Base-by-base conservation (phyloP, 2,329 filamentous ascomycete species). In the Pseudogymnoascus sp. region DNA sequence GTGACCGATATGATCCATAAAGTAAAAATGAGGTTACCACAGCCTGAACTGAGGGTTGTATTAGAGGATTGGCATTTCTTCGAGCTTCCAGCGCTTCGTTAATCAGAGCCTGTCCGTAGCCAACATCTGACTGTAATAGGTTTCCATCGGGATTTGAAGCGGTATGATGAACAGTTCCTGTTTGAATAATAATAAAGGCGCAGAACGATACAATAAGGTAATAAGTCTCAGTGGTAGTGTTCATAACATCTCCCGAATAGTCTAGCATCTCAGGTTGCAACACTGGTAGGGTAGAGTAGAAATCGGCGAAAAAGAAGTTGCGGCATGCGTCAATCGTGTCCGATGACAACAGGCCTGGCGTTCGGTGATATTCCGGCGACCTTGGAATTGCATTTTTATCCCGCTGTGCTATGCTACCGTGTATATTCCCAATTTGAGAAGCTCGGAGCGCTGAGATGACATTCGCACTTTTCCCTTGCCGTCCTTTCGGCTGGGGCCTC, bases 181-280 rank as follows among this genome's bases (percentile, higher is more conserved):
- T 53, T 53, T 53, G 47, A 20, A 53, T 53, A 20, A 53, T 53
- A 53, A 53, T 53, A 53, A 53, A 53, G 47, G 47, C 47, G 33
- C 47, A 53, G 33, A 53, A 53, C 20, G 47, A 53, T 53, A 53
- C 47, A 35, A 53, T 53, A 53, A 53, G 47, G n/a, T 53, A 53
- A 53, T 53, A 53, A 53, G 47, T 53, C 47, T 53, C 47, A 20
- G 47, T 53, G 15, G 47, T 53, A 53, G 47, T 53, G 47, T 18
- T 53, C 47, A 35, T 53, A 53, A 33, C 11, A 35, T 33, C 28
- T 3, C 28, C 47, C 11, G 47, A 53, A 53, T 53, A 53, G 28
- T 53, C 47, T 22, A 53, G 6, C 47, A 53, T 53, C 47, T 53
- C 47, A 33, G n/a, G 47, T 53, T 53, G 47, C 28, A 53, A 35